Evolutionary conservation across 2,329 filamentous ascomycete species (phyloP), one percentile per base, ranked within the genome.

Genomic region (Beauveria australis): DNA sequence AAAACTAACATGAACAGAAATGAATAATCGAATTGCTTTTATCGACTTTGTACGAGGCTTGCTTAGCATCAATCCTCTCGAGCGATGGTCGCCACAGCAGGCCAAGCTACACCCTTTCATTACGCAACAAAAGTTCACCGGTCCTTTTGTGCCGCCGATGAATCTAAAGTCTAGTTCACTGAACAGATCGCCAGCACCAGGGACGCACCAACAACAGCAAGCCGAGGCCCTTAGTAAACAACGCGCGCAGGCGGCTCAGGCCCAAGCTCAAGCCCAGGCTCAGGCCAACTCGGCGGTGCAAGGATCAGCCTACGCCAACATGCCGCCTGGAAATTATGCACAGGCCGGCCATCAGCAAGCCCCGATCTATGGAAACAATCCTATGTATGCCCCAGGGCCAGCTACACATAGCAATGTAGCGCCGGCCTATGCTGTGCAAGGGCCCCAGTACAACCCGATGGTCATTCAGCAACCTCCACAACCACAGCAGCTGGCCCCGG

Each of bases 21-120:
- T 99, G 89, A 96, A 94, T 71, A 99, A 99, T 71, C 89, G 94
- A 49, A 86, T 95, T 63, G 92, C 94, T 5, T 99, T 99, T 69
- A 99, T 97, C 71, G 94, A 99, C 74, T 99, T 99, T 69, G 94
- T 97, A 26, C 87, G 94, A 66, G 94, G 94, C 16, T 76, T 99
- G 44, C 79, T 99, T 61, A 96, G 89, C 63, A 95, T 97, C 71
- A 99, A 97, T 71, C 94, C 94, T 3, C 81, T 99, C 40, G 94
- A 99, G 75, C 81, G 94, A 72, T 99, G 94, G 94, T 96, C 94
- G 4, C 94, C 94, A 7, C 93, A 97, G 70, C 94, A 99, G 76
- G 94, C 94, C 40, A 97, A 97, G 72, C 79, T 97, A 62, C 94
- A 99, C 71, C 94, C 94, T 0, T 99, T 99, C 74, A 99, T 99